Evolutionary conservation across 345 rosid species (phyloP).

Genomic region (Ceriops zippeliana): DNA sequence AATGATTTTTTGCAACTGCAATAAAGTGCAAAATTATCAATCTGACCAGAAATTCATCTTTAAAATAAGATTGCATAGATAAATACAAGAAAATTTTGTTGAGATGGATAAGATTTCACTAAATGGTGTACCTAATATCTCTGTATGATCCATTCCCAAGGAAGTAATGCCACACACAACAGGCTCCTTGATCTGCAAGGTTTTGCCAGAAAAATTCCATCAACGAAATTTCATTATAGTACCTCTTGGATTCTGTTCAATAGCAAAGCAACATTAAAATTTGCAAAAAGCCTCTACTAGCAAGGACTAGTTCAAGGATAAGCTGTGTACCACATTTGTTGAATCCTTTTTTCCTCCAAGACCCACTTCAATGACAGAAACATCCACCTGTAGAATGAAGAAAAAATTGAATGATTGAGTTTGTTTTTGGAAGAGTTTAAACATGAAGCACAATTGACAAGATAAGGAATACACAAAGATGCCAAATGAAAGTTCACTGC

Average conservation of each 20-base stretch:
- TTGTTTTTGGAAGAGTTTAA: not conserved
- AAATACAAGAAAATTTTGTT: slow-evolving; percentile 4
- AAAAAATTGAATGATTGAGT: not conserved
- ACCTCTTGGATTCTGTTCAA: too few species aligned
- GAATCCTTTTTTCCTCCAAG: slow-evolving; percentile 73
- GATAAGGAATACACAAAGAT: not conserved
- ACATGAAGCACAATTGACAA: too few species aligned
- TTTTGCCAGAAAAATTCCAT: slow-evolving; percentile 13
- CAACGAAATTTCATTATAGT: not conserved
- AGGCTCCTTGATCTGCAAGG: slow-evolving; percentile 70
- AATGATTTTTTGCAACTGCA: not conserved
- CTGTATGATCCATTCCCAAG: slow-evolving; percentile 88
- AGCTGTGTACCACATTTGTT: slow-evolving; percentile 71
- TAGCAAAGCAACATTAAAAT: too few species aligned
- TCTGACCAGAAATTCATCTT: not conserved
- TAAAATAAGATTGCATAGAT: not conserved
- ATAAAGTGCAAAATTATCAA: not conserved
- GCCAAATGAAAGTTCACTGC: not conserved
- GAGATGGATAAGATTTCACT: slow-evolving; percentile 5
- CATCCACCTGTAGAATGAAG: slow-evolving; percentile 58
- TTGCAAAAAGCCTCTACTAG: too few species aligned
- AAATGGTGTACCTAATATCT: slow-evolving; percentile 48
- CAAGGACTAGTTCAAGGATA: not conserved
- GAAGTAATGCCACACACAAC: slow-evolving; percentile 83
- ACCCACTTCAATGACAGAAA: slow-evolving; percentile 86